Conservation (phyloP, 2,329 filamentous ascomycete genomes). For the Hypoxylon sp. region DNA sequence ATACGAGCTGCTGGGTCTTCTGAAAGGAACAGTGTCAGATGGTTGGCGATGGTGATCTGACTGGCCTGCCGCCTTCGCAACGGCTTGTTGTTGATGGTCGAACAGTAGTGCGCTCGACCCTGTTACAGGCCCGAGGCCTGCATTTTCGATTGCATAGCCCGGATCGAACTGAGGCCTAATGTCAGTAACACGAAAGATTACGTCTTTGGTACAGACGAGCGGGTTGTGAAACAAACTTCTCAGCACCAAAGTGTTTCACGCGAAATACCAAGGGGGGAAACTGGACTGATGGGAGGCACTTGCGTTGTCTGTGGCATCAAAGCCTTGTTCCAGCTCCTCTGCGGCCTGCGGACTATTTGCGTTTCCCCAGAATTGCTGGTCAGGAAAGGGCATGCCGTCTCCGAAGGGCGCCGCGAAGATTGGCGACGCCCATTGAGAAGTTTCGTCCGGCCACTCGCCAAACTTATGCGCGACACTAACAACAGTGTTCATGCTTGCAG, state of each 20-base stretch:
- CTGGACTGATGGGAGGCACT: neutral
- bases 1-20: neutral
- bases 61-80: neutral
- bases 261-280: neutral
- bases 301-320: slow-evolving; percentile 16
- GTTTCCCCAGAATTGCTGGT: slow-evolving; percentile 19
- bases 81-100: neutral
- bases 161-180: slow-evolving; percentile 1
- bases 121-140: neutral
- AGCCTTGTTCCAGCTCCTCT: slow-evolving; percentile 3
- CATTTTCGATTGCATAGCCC: slow-evolving; percentile 13
- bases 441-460: slow-evolving; percentile 19
- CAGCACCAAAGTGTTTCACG: neutral
- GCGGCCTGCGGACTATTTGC: neutral
- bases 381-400: slow-evolving; percentile 10
- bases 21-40: neutral
- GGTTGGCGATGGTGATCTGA: neutral
- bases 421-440: slow-evolving; percentile 10
- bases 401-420: slow-evolving; percentile 26
- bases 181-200: neutral
- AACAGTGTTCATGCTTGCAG: slow-evolving; percentile 17
- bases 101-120: neutral
- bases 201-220: too few relatives aligned
- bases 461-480: slow-evolving; percentile 4
- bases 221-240: neutral